phyloP scores from a whole-genome alignment of 345 rosid species.

The Clarkia xantiana region DNA sequence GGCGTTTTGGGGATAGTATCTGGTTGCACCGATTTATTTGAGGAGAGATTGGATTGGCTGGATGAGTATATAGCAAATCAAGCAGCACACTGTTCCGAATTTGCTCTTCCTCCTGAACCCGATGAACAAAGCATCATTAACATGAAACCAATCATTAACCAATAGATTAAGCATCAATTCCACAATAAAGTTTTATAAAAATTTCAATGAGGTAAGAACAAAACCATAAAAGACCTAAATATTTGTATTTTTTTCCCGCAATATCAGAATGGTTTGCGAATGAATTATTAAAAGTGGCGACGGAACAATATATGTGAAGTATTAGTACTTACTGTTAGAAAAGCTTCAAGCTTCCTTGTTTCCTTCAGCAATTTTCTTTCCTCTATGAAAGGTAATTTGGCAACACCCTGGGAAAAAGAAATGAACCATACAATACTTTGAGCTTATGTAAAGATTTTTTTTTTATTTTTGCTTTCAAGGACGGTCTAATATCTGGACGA shows the following conservation, averaged over 20 bases:
- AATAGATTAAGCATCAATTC: not conserved
- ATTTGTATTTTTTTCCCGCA: too few species aligned
- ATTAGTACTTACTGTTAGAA: slow-evolving; percentile 50
- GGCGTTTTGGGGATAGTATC: slow-evolving; percentile 12
- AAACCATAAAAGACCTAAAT: too few species aligned
- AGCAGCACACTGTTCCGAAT: slow-evolving; percentile 72
- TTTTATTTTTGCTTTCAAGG: too few species aligned
- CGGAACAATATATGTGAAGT: too few species aligned
- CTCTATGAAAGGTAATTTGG: slow-evolving; percentile 88
- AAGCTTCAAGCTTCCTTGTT: slow-evolving; percentile 72
- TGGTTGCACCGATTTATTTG: slow-evolving; percentile 36
- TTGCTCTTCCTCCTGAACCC: slow-evolving; percentile 59
- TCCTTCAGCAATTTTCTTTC: slow-evolving; percentile 60
- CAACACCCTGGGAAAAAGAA: slow-evolving; percentile 52
- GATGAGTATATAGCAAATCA: slow-evolving; percentile 69
- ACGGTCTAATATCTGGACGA: not conserved
- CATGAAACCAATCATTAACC: too few species aligned
- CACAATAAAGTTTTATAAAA: not conserved
- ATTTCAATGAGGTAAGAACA: not conserved
- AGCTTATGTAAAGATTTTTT: too few species aligned
- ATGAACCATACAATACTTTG: slow-evolving; percentile 4
- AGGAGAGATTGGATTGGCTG: slow-evolving; percentile 46
- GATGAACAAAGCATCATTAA: not conserved
- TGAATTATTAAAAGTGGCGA: not conserved
- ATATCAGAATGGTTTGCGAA: too few species aligned